Conservation (phyloP, 2,329 filamentous ascomycete species). For the Penicillium sp. region DNA sequence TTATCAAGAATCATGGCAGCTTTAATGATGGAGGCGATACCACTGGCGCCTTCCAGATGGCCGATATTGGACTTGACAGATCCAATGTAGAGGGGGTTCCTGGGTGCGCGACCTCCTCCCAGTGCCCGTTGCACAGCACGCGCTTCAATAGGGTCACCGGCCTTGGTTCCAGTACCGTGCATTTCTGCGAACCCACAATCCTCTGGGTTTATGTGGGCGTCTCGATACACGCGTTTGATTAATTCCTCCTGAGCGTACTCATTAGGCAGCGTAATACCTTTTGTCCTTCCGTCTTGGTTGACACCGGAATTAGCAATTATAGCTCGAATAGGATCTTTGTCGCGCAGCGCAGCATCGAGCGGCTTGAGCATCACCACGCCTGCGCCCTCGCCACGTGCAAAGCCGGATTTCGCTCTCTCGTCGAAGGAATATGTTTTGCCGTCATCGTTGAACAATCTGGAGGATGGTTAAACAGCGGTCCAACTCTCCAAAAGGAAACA, state of each 20-base stretch:
- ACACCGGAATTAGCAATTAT: constrained; percentile 38
- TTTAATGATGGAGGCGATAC: constrained; percentile 31
- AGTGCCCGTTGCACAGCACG: constrained; percentile 17
- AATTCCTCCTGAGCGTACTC: constrained; percentile 34
- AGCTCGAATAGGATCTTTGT: constrained; percentile 35
- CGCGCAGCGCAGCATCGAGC: constrained; percentile 29
- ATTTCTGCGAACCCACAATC: constrained; percentile 39
- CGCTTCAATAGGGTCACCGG: constrained; percentile 53
- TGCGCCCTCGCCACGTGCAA: constrained; percentile 36
- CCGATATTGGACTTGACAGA: constrained; percentile 36
- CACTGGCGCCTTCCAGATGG: constrained; percentile 27
- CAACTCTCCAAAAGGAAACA: background rate
- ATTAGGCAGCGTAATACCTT: constrained; percentile 43
- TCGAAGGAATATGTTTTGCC: constrained; percentile 29
- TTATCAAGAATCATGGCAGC: constrained; percentile 26
- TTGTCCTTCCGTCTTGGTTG: constrained; percentile 29
- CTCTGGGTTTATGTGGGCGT: constrained; percentile 31
- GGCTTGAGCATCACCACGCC: constrained; percentile 34
- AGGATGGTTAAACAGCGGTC: background rate
- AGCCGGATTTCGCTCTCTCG: constrained; percentile 26
- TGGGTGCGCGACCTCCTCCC: constrained; percentile 12
- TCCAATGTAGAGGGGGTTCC: constrained; percentile 24
- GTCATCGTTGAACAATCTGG: constrained; percentile 23
- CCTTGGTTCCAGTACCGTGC: constrained; percentile 41
- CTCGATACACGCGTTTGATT: constrained; percentile 36